phyloP scores from a whole-genome alignment of 495 filamentous ascomycete species.

The Parathielavia appendiculata region DNA sequence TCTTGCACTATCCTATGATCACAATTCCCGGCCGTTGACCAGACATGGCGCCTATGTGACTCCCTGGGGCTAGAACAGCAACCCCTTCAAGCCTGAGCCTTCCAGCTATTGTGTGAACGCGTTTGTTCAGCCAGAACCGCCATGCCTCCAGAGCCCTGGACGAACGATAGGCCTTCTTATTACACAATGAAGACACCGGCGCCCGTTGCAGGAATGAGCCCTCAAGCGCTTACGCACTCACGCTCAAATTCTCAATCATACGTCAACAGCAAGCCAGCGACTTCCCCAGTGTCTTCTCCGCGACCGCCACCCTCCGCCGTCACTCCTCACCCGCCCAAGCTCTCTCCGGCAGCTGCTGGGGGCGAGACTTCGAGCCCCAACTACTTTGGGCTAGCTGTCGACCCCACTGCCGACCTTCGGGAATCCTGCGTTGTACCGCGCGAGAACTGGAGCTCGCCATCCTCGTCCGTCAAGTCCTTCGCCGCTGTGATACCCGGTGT shows the following conservation, averaged over 20 bases:
- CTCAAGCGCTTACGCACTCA: conserved; percentile 38
- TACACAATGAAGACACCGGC: conserved; percentile 48
- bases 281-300: conserved; percentile 43
- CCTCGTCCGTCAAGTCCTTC: conserved; percentile 62
- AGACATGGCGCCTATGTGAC: conserved; percentile 11
- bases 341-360: conserved; percentile 33
- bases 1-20: no score
- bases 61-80: background rate
- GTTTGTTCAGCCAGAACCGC: background rate
- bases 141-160: conserved; percentile 27
- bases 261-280: conserved; percentile 31
- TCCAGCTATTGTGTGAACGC: background rate
- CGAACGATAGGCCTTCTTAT: conserved; percentile 34
- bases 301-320: conserved; percentile 40
- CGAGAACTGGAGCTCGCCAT: conserved; percentile 66
- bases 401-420: conserved; percentile 53
- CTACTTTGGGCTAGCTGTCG: conserved; percentile 73
- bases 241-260: conserved; percentile 40
- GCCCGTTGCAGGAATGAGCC: conserved; percentile 34
- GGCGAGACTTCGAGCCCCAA: conserved; percentile 58
- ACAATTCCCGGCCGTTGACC: background rate
- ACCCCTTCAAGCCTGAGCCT: background rate
- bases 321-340: conserved; percentile 39
- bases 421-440: conserved; percentile 55
- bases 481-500: conserved; percentile 55